phyloP scores from a whole-genome alignment of 2,329 filamentous ascomycete species.

The Rasamsonia emersonii region DNA sequence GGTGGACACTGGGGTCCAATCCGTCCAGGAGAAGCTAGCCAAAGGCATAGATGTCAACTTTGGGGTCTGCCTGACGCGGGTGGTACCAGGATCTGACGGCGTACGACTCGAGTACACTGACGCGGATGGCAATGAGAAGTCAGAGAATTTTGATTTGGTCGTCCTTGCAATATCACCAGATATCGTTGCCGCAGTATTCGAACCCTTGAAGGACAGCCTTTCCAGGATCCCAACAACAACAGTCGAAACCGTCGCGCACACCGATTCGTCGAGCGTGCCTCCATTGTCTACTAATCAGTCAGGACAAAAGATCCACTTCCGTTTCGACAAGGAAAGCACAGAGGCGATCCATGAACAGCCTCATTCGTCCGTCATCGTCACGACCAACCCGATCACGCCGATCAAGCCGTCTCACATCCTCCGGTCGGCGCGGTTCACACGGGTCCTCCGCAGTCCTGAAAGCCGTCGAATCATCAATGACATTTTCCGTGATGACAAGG shows the following conservation, averaged over 20 bases:
- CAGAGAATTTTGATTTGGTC: constrained; percentile 42
- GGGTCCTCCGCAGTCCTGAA: constrained; percentile 43
- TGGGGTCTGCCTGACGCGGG: constrained; percentile 7
- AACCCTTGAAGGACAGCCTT: constrained; percentile 32
- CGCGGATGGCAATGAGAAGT: constrained; percentile 11
- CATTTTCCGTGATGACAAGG: constrained; percentile 29
- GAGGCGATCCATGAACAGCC: constrained; percentile 47
- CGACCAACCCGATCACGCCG: constrained; percentile 40
- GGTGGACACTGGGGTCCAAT: constrained; percentile 13
- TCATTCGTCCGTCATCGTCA: constrained; percentile 42
- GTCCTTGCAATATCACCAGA: constrained; percentile 49
- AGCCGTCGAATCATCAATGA: constrained; percentile 42
- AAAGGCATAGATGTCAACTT: constrained; percentile 9
- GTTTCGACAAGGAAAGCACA: constrained; percentile 27
- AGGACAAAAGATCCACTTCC: constrained; percentile 18
- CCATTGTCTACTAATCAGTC: constrained; percentile 6
- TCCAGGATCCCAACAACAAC: constrained; percentile 39
- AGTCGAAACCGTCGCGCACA: constrained; percentile 44
- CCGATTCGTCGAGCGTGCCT: constrained; percentile 17
- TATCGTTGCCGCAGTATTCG: constrained; percentile 42
- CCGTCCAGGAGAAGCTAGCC: constrained; percentile 11
- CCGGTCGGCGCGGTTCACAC: constrained; percentile 42
- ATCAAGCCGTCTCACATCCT: constrained; percentile 34
- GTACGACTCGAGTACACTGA: constrained; percentile 7
- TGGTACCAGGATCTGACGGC: constrained; percentile 3